Base-by-base conservation (phyloP, 257 asterid species). In the Craterostigma plantagineum region DNA sequence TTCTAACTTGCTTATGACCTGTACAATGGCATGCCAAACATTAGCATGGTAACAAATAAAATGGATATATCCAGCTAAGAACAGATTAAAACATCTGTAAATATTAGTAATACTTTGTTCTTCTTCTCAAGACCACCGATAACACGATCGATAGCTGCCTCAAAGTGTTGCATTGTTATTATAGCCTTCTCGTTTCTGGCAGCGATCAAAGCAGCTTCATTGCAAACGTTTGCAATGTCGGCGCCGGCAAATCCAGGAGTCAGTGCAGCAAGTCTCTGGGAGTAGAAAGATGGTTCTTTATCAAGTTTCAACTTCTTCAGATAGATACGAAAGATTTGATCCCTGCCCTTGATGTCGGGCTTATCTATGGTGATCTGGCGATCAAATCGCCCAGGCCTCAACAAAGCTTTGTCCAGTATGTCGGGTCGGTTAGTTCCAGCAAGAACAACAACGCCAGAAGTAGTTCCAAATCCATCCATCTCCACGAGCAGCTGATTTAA, bases 161-260 rank as follows among this genome's bases (percentile, higher is more conserved):
- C 93, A 72, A 85, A 81, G 69, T 86, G 92, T 42, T 81, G 56
- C 73, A 69, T 77, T 5, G 66, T 73, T 42, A 81, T 63, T 33
- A 72, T 7, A 7, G 53, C 43, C 35, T 73, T 60, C 23, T 81
- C 94, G 48, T 38, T 44, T 62, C 96, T 77, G 13, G 81, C 94
- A 8, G 96, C 96, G 59, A 86, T 65, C 35, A 86, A 62, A 52
- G 96, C 94, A 63, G 96, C 96, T 54, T 86, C 94, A 56, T 86
- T 86, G 46, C 96, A 86, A 13, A 86, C 84, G 59, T 81, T 86
- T 14, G 92, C 92, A 49, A 86, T 86, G 65, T 86, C 96, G 10
- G 96, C 96, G 30, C 96, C 96, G 34, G 96, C 83, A 67, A 85
- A 77, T 37, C 96, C 96, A 30, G 96, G 96, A 34, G 96, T 85